A percentile compares a stretch with the other conserved stretches of the same genome.
phyloP scores from a whole-genome alignment of 768 basidiomycete genomes.

The Trichaptum fuscoviolaceum region DNA sequence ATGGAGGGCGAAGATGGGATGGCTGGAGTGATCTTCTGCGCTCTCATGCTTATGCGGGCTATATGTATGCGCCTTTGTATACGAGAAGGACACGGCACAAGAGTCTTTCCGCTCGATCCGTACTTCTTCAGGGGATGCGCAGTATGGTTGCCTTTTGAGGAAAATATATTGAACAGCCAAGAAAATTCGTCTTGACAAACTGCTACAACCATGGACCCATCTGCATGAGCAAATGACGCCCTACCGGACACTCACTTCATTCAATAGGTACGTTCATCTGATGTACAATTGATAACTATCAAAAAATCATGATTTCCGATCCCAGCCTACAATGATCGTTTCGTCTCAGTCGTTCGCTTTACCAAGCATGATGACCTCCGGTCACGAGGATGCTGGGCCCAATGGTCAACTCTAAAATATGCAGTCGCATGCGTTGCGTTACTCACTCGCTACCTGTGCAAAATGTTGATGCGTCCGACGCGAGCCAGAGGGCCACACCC shows the following conservation, averaged over 20 bases:
- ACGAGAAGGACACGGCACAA: not conserved
- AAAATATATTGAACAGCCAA: not conserved
- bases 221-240: not conserved
- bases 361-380: slow-evolving; percentile 64
- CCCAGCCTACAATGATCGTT: not conserved
- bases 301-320: not conserved
- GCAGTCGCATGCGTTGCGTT: not conserved
- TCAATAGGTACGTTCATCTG: not conserved
- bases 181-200: no score
- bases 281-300: not conserved
- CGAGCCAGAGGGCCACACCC: slow-evolving; percentile 67
- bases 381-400: slow-evolving; percentile 48
- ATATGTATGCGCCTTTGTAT: not conserved
- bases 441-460: slow-evolving; percentile 82
- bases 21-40: not conserved
- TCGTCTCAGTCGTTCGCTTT: slow-evolving; percentile 14
- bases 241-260: not conserved
- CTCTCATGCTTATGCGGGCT: not conserved
- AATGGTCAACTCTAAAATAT: slow-evolving; percentile 7
- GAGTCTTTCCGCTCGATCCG: not conserved
- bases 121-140: not conserved
- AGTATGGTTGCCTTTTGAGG: not conserved
- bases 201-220: no score
- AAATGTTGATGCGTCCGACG: slow-evolving; percentile 70
- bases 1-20: not conserved